A percentile compares a stretch with the other conserved stretches of the same genome.
Conservation (phyloP, 495 filamentous ascomycete species). For the Annulohypoxylon stygium region DNA sequence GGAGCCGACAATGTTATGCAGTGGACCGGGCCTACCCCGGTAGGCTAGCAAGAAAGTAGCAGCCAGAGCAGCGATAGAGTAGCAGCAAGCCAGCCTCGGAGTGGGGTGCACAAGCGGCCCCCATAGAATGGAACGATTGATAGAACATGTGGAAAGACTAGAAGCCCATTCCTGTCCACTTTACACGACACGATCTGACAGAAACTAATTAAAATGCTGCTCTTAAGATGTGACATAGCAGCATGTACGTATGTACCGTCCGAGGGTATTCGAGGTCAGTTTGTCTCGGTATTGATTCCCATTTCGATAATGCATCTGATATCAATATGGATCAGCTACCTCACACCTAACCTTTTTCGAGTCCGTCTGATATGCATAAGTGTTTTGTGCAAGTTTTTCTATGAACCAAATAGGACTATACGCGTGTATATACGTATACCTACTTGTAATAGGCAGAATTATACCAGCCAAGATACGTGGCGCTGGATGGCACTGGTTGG, state of each 20-base stretch:
- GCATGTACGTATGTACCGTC: constrained; percentile 9
- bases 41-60: constrained; percentile 12
- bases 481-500: not conserved
- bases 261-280: constrained; percentile 26
- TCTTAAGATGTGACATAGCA: constrained; percentile 24
- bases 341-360: not conserved
- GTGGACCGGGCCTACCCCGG: constrained; percentile 43
- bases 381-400: constrained; percentile 10
- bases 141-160: constrained; percentile 58
- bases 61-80: constrained; percentile 1
- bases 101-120: constrained; percentile 36
- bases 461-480: constrained; percentile 8
- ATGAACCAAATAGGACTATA: constrained; percentile 2
- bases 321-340: not conserved
- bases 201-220: constrained; percentile 39
- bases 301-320: constrained; percentile 28
- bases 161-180: constrained; percentile 31
- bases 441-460: not conserved
- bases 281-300: constrained; percentile 30
- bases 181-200: constrained; percentile 44
- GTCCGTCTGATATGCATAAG: constrained; percentile 13
- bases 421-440: constrained; percentile 5
- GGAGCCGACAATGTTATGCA: constrained; percentile 58
- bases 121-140: constrained; percentile 54
- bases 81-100: constrained; percentile 30